A percentile compares a stretch with the other conserved stretches of the same genome.
phyloP scores from a whole-genome alignment of 257 asterid genomes.

The Solanum gracilifrons region DNA sequence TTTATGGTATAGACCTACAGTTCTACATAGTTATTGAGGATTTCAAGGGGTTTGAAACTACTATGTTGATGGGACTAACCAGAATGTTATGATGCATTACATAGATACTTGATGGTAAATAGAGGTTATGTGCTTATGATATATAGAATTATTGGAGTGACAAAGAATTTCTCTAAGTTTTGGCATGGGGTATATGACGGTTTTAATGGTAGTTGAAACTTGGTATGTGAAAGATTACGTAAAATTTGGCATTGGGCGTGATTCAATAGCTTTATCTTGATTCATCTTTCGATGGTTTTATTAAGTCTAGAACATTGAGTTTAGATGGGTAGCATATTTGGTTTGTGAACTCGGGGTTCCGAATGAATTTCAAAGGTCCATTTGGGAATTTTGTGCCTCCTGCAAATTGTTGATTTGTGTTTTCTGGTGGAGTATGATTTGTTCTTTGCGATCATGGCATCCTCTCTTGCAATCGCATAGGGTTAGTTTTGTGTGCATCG shows the following conservation, averaged over 20 bases:
- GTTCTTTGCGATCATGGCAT: neutral
- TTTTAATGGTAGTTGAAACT: no score
- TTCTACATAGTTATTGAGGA: neutral
- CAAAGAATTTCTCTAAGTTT: neutral
- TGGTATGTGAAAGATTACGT: no score
- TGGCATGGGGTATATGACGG: neutral
- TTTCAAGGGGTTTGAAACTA: neutral
- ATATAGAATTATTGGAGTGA: neutral
- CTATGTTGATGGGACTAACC: no score
- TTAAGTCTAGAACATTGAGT: neutral
- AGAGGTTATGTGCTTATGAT: no score
- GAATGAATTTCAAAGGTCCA: no score
- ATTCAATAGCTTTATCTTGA: no score
- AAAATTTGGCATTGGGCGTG: no score
- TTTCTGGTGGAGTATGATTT: neutral
- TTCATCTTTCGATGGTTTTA: neutral
- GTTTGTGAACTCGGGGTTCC: neutral
- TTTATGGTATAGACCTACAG: neutral
- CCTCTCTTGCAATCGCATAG: neutral
- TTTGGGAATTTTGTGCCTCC: neutral
- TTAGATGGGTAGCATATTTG: neutral
- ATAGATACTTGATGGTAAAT: no score
- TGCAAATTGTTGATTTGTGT: neutral
- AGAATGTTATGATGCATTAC: no score
- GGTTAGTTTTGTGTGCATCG: neutral